A percentile compares a stretch with the other conserved stretches of the same genome.
Evolutionary conservation across 495 filamentous ascomycete genomes (phyloP).

Genomic region (Annulohypoxylon nitens): DNA sequence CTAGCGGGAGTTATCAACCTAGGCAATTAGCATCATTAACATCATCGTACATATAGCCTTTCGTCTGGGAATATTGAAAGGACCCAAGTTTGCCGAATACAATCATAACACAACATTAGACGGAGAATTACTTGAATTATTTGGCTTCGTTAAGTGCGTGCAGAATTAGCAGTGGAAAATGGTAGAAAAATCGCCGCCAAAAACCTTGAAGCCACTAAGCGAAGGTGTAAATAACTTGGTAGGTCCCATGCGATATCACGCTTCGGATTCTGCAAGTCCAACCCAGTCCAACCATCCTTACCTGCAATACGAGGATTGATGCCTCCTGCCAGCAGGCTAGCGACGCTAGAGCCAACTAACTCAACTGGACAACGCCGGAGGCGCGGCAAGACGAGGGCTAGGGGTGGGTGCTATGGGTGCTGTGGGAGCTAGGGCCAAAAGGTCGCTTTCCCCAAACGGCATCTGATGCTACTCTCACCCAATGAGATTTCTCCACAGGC

Average conservation of each 20-base stretch:
- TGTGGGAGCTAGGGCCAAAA: background rate
- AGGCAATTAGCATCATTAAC: background rate
- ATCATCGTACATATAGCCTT: slow-evolving; percentile 2
- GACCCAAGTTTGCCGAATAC: background rate
- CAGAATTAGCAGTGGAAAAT: slow-evolving; percentile 5
- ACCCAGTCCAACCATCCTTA: slow-evolving; percentile 37
- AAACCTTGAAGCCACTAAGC: slow-evolving; percentile 33
- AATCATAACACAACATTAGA: slow-evolving; percentile 5
- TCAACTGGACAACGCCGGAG: background rate
- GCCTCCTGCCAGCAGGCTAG: slow-evolving; percentile 36
- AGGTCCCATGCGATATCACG: slow-evolving; percentile 41
- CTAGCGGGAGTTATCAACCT: background rate
- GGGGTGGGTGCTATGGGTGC: background rate
- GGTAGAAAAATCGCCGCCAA: slow-evolving; percentile 21
- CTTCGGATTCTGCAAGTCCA: slow-evolving; percentile 29
- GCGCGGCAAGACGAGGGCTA: slow-evolving; percentile 31
- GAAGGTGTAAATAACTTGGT: slow-evolving; percentile 27
- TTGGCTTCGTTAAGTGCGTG: slow-evolving; percentile 32
- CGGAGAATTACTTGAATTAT: slow-evolving; percentile 13
- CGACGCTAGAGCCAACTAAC: background rate
- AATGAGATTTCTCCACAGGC: slow-evolving; percentile 31
- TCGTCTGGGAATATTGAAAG: background rate
- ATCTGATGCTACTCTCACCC: slow-evolving; percentile 38
- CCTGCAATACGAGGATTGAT: slow-evolving; percentile 44
- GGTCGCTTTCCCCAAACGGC: slow-evolving; percentile 45